Evolutionary conservation across 176 grass and related monocot genomes (phyloP).

Genomic region (sorghum (Sorghum bicolor)): Sorghum_bicolor_NCBIv3 NC_012873.2:3116001-3116500

Average conservation of each 20-base stretch:
- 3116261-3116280: not conserved
- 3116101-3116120: not conserved
- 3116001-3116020: not conserved
- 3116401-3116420: constrained; percentile 28
- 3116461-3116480: constrained; percentile 22
- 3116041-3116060: not conserved
- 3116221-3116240: not conserved
- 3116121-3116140: not conserved
- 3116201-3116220: constrained; percentile 4
- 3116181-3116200: not conserved
- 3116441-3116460: not conserved
- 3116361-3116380: not conserved
- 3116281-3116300: not conserved
- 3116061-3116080: not conserved
- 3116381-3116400: not conserved
- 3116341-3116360: not conserved
- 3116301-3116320: not conserved
- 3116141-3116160: constrained; percentile 18
- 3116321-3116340: not conserved
- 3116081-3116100: not conserved
- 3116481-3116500: constrained; percentile 74
- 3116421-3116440: not conserved
- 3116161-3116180: constrained; percentile 1
- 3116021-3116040: not conserved
- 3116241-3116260: constrained; percentile 4